Evolutionary conservation across 2,329 filamentous ascomycete species (phyloP), one percentile per base, ranked within the genome.

Genomic region (Colletotrichum camelliae): DNA sequence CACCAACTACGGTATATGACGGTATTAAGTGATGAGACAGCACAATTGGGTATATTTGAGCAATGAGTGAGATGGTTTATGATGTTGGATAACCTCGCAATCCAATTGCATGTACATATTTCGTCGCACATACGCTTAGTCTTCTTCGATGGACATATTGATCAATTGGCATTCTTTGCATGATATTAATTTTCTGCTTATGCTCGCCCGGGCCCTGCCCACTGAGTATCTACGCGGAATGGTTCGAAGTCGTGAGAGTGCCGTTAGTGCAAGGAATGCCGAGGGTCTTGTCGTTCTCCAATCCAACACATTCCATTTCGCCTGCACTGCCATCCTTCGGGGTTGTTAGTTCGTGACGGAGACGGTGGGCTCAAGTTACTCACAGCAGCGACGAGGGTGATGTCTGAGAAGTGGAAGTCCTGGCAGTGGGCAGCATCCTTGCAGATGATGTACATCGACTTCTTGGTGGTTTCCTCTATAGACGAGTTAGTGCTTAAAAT

Each of bases 181-280:
- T 21, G 10, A 21, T 48, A 48, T 48, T 13, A 48, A 48, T 48
- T 0, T 48, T 21, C 5, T 13, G 43, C 43, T 21, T 7, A 3
- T n/a, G n/a, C 10, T 21, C 43, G 0, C 9, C 13, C 7, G 43
- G 43, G 43, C 43, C n/a, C 43, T n/a, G 43, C 43, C n/a, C n/a
- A 10, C n/a, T 5, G n/a, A 13, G n/a, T 13, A 13, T 48, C 43
- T 29, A 58, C 0, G 1, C 9, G 13, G 8, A 58, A 15, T 18
- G 8, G 29, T 2, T 64, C 9, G 31, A 33, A 8, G 29, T 39
- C 12, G 58, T 12, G 31, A 74, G 33, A 35, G 66, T 74, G 8
- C 71, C 57, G 9, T 74, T 74, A 7, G 71, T 74, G 58, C 71
- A 74, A 8, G 71, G 58, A n/a, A 74, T 74, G 7, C 66, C 71